These are phyloP conservation scores for Lachnellula suecica DNA, from an alignment of 2,329 filamentous ascomycete species.

Conservation along the genomic window DNA sequence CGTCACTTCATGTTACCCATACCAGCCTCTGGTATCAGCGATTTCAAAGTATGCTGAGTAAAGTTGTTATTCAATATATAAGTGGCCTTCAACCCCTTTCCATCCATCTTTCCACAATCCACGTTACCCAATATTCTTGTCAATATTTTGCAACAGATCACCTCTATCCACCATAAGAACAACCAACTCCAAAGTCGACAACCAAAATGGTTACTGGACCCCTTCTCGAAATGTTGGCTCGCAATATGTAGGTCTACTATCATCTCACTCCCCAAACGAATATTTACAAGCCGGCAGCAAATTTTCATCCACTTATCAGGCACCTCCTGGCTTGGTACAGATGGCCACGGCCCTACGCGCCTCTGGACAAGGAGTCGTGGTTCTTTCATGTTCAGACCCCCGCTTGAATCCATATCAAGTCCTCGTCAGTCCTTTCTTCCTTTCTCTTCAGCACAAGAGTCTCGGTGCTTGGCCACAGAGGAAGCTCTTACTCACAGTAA, in stretches of 20 bases:
- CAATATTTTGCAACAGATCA: too few species aligned
- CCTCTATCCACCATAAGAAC: neutral
- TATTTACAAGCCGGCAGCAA: slow-evolving; percentile 4
- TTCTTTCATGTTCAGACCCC: slow-evolving; percentile 24
- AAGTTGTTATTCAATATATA: neutral
- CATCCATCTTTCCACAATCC: neutral
- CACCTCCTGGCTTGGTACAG: slow-evolving; percentile 16
- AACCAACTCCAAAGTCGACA: neutral
- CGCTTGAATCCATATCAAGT: slow-evolving; percentile 23
- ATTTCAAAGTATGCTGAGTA: too few species aligned
- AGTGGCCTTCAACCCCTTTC: neutral
- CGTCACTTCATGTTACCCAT: neutral
- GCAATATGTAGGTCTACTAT: slow-evolving; percentile 16
- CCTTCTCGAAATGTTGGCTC: slow-evolving; percentile 20
- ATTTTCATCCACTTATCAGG: slow-evolving; percentile 13
- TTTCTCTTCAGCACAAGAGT: neutral
- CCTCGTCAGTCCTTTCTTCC: slow-evolving; percentile 14
- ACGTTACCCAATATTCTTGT: too few species aligned
- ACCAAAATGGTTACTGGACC: slow-evolving; percentile 20
- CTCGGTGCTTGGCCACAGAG: too few species aligned
- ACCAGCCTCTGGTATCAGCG: too few species aligned
- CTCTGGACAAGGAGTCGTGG: slow-evolving; percentile 17
- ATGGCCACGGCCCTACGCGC: slow-evolving; percentile 15
- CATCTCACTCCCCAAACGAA: neutral
- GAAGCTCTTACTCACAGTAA: too few species aligned